Evolutionary conservation across 805 yeast species (phyloP), one percentile per base, ranked within the genome.

Genomic region (Henningerozyma blattae): DNA sequence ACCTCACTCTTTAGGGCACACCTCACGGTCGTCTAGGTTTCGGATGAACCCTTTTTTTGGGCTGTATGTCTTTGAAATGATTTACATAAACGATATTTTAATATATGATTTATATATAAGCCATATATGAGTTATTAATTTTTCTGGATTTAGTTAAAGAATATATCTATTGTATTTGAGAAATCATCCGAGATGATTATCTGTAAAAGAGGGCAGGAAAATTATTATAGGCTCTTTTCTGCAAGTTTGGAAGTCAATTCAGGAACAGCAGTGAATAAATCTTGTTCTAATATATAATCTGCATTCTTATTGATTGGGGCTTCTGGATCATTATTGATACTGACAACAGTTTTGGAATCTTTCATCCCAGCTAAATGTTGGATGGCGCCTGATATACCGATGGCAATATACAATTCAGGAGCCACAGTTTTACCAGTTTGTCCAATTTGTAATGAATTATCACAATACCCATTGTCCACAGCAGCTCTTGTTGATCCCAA

Each of bases 301-400:
- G 97, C 91, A 34, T 80, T 74, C 46, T 81, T 84, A 67, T 85
- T 87, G 32, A 89, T 85, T 2, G 98, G 93, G 8, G 95, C 86
- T 40, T 89, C 96, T 36, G 81, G 83, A 58, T 87, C 95, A 61
- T 84, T 89, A 62, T 89, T 89, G 40, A 89, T 83, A 27, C 95
- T 95, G 22, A 86, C 96, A 56, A 89, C 85, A 24, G 77, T 75
- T 64, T 86, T 89, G 28, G 95, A 72, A 55, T 89, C 96, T 61
- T 87, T 89, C 96, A 89, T 89, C 44, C 98, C 98, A 2, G 98
- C 98, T 50, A 91, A 65, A 62, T 89, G 98, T 64, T 89, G 98
- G 51, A 89, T 89, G 22, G 98, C 98, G 41, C 98, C 98, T 15
- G 94, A 81, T 37, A 91, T 74, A 43, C 98, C 98, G 28, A 87